These are phyloP conservation scores for Microdochium nivale DNA, from an alignment of 2,329 filamentous ascomycete species.

Conservation along the genomic window DNA sequence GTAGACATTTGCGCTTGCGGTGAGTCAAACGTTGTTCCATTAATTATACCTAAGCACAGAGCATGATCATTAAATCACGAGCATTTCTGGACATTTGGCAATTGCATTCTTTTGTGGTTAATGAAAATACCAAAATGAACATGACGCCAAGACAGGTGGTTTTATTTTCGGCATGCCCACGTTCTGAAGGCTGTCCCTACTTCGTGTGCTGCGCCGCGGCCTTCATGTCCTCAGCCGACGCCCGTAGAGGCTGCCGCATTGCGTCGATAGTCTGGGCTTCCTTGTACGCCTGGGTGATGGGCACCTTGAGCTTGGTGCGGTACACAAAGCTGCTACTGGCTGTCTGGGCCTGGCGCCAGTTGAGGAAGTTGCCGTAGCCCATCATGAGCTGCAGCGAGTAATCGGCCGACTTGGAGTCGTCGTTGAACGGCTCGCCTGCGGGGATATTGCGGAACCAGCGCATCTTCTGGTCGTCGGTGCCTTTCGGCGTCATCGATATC, in stretches of 20 bases:
- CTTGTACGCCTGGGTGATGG: neutral
- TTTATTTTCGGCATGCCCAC: no score
- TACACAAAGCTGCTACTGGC: neutral
- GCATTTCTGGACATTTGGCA: no score
- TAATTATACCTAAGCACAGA: no score
- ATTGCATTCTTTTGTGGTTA: no score
- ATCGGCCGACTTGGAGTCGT: neutral
- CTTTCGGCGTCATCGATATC: neutral
- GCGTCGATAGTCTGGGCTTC: neutral
- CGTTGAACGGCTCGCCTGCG: neutral
- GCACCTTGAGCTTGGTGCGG: neutral
- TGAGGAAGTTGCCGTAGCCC: neutral
- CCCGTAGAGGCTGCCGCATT: neutral
- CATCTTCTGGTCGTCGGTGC: neutral
- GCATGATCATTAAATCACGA: no score
- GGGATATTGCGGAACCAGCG: neutral
- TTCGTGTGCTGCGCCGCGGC: neutral
- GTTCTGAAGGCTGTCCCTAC: no score
- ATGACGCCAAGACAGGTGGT: no score
- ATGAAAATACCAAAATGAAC: no score
- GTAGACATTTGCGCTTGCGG: no score
- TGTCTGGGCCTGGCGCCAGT: neutral
- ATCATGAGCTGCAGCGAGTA: neutral
- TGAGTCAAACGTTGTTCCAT: no score
- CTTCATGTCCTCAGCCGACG: neutral